Evolutionary conservation across 495 filamentous ascomycete species (phyloP).

Genomic region (Annulohypoxylon nitens): DNA sequence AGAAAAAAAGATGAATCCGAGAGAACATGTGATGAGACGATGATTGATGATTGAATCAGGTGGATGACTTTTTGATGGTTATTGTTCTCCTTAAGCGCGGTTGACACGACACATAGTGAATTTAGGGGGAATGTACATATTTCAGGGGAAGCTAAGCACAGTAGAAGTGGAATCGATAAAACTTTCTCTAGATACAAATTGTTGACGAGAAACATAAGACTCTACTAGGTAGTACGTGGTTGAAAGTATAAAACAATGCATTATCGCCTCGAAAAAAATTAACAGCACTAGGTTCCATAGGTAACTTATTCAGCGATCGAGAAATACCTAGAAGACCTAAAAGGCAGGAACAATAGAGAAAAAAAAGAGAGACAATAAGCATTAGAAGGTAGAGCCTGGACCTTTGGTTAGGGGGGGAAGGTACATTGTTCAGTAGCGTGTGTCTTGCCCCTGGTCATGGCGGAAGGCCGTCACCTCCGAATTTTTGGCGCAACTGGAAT

Average conservation of each 20-base stretch:
- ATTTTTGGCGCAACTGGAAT: constrained; percentile 47
- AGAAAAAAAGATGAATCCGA: constrained; percentile 10
- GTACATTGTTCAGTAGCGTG: constrained; percentile 16
- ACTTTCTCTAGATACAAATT: background rate
- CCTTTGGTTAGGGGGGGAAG: constrained; percentile 16
- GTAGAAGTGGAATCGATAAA: background rate
- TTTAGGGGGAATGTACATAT: constrained; percentile 25
- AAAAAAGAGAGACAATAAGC: constrained; percentile 13
- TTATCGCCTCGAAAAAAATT: background rate
- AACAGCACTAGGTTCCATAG: background rate
- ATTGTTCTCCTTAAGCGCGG: constrained; percentile 16
- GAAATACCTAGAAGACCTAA: background rate
- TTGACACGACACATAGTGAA: constrained; percentile 14
- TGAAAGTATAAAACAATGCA: background rate
- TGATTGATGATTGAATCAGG: constrained; percentile 27
- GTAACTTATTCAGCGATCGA: background rate
- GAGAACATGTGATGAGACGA: constrained; percentile 35
- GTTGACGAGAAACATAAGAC: background rate
- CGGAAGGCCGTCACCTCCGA: constrained; percentile 41
- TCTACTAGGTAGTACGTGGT: too few relatives aligned
- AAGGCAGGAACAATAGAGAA: background rate
- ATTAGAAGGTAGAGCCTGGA: constrained; percentile 5
- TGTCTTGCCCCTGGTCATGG: constrained; percentile 17
- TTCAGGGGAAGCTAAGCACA: constrained; percentile 19
- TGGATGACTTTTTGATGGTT: constrained; percentile 3